Percentiles rank a stretch among this genome's conserved stretches.
phyloP scores from a whole-genome alignment of 1,284 basidiomycete genomes.

The Microbotryum silenes-acaulis region DNA sequence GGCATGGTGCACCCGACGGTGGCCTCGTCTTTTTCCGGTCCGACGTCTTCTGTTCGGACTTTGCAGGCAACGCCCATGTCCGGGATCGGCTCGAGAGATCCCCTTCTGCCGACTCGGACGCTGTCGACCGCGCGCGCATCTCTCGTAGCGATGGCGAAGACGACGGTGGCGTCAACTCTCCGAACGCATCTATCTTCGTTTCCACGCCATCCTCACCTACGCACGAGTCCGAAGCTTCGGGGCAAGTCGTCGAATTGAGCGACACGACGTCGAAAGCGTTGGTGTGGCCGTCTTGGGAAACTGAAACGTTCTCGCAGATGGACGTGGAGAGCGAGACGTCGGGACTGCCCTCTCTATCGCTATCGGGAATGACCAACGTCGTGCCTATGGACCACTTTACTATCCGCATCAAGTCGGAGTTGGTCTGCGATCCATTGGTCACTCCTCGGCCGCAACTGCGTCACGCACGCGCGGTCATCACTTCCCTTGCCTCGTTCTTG shows the following conservation, averaged over 20 bases:
- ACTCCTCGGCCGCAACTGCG: neutral
- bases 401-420: constrained; percentile 7
- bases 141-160: too few relatives aligned
- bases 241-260: too few relatives aligned
- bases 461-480: neutral
- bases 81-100: constrained; percentile 1
- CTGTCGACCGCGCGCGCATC: too few relatives aligned
- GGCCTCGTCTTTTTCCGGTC: constrained; percentile 24
- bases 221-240: too few relatives aligned
- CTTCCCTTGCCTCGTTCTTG: neutral
- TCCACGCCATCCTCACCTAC: too few relatives aligned
- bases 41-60: constrained; percentile 25
- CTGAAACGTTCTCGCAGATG: too few relatives aligned
- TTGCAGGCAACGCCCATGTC: constrained; percentile 16
- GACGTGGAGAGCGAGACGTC: too few relatives aligned
- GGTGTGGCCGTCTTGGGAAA: too few relatives aligned
- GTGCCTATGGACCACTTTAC: constrained; percentile 24
- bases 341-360: constrained; percentile 2
- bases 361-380: constrained; percentile 12
- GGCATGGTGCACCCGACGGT: constrained; percentile 9
- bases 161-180: too few relatives aligned
- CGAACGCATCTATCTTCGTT: too few relatives aligned
- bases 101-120: too few relatives aligned
- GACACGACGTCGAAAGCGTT: too few relatives aligned
- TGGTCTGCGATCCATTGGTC: neutral